Percentiles rank a stretch among this genome's conserved stretches.
These are phyloP conservation scores for Coniella lustricola DNA, from an alignment of 2,329 filamentous ascomycete genomes.

Conservation along the genomic window DNA sequence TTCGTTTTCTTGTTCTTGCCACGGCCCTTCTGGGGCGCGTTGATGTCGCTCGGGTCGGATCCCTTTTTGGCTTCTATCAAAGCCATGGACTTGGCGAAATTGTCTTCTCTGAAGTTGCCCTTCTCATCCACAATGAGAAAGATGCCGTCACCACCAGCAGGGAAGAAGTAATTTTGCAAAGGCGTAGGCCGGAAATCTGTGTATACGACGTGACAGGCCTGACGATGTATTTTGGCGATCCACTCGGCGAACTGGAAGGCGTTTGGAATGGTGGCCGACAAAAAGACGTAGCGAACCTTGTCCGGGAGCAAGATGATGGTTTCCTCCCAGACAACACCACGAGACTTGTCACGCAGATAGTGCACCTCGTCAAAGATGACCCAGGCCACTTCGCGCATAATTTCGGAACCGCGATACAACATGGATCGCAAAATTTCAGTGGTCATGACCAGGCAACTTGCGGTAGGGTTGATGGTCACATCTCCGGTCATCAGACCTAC, in stretches of 20 bases:
- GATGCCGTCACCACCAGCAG: conserved; percentile 84
- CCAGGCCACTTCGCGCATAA: conserved; percentile 99
- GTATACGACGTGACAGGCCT: conserved; percentile 98
- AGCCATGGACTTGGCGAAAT: conserved; percentile 94
- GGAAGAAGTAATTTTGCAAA: conserved; percentile 96
- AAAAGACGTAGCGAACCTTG: conserved; percentile 97
- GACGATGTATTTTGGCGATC: conserved; percentile 96
- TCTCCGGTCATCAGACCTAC: conserved; percentile 98
- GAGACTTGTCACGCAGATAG: conserved; percentile 89
- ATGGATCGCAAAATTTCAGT: conserved; percentile 98
- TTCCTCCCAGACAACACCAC: conserved; percentile 98
- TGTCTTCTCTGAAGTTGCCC: conserved; percentile 89
- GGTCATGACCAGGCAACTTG: conserved; percentile 97
- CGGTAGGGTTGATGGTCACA: conserved; percentile 98
- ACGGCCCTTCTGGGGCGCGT: conserved; percentile 75
- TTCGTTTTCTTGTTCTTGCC: conserved; percentile 89
- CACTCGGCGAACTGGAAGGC: conserved; percentile 99
- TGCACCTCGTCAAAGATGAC: conserved; percentile 98
- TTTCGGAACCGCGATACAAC: conserved; percentile 96
- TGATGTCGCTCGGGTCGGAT: conserved; percentile 70
- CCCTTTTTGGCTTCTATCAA: conserved; percentile 83
- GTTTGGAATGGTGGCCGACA: conserved; percentile 97
- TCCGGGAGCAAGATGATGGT: conserved; percentile 96
- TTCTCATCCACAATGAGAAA: conserved; percentile 95
- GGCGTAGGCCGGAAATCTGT: conserved; percentile 97